Conservation (phyloP, 75 land plant genomes). For the Cryptomeria japonica region DNA sequence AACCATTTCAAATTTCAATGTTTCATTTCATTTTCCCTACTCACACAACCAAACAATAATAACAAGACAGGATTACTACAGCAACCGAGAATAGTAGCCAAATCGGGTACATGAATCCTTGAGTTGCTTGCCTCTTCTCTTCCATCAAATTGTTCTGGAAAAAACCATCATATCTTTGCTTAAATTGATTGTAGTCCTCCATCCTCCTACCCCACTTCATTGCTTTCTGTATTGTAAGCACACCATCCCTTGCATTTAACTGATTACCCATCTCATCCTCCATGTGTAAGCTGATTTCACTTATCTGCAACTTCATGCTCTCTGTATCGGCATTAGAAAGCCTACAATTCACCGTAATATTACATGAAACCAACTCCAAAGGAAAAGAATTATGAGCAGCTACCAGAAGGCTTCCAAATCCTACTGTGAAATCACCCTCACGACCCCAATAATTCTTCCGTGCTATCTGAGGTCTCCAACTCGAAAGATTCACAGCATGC, state of each 20-base stretch:
- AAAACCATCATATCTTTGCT: background rate
- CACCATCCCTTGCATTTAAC: background rate
- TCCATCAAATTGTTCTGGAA: background rate
- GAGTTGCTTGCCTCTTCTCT: background rate
- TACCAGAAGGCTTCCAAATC: background rate
- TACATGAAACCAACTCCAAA: background rate
- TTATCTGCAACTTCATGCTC: background rate
- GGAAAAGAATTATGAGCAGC: background rate
- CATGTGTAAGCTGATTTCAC: background rate
- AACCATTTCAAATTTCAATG: no score
- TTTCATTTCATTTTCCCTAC: no score
- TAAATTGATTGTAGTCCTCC: background rate
- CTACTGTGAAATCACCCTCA: background rate
- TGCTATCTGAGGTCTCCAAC: slow-evolving; percentile 22
- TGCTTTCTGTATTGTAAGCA: background rate
- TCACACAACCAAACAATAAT: no score
- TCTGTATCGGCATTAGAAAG: background rate
- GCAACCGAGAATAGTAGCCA: no score
- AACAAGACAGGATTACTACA: no score
- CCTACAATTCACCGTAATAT: background rate
- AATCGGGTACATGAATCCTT: no score
- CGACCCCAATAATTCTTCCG: background rate
- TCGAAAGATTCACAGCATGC: slow-evolving; percentile 31
- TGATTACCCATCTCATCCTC: background rate
- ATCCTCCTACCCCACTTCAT: background rate